Percentiles rank a stretch among this genome's conserved stretches.
Evolutionary conservation across 495 filamentous ascomycete species (phyloP).

Genomic region (Neurospora africana): DNA sequence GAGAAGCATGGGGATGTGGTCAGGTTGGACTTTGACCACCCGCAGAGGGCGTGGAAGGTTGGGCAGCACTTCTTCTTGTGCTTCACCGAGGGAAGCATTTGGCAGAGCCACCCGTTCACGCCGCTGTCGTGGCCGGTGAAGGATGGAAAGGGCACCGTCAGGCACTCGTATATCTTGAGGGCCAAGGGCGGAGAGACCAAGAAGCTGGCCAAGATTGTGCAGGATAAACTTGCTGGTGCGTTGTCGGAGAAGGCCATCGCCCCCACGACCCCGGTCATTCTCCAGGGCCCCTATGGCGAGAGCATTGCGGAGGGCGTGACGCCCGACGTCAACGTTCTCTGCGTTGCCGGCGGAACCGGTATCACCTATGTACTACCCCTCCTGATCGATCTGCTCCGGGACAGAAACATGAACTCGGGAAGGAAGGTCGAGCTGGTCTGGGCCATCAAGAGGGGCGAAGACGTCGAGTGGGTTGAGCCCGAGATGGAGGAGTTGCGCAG

Average conservation of each 20-base stretch:
- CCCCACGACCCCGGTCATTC: conserved; percentile 37
- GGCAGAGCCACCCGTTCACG: conserved; percentile 62
- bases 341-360: conserved; percentile 54
- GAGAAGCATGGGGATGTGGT: conserved; percentile 41
- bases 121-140: conserved; percentile 39
- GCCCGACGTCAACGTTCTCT: conserved; percentile 44
- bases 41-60: conserved; percentile 44
- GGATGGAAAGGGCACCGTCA: conserved; percentile 18
- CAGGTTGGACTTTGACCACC: conserved; percentile 45
- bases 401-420: conserved; percentile 13
- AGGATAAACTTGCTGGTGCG: conserved; percentile 17
- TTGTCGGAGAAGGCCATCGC: conserved; percentile 5
- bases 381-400: conserved; percentile 33
- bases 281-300: conserved; percentile 51
- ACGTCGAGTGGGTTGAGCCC: conserved; percentile 44
- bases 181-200: conserved; percentile 51
- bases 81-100: conserved; percentile 48
- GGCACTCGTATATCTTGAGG: conserved; percentile 53
- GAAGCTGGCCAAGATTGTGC: conserved; percentile 36
- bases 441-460: conserved; percentile 44
- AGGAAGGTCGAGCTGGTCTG: conserved; percentile 48
- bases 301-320: conserved; percentile 30
- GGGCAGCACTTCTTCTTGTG: conserved; percentile 59
- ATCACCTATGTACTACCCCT: conserved; percentile 53
- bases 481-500: conserved; percentile 42